A percentile compares a stretch with the other conserved stretches of the same genome.
phyloP scores from a whole-genome alignment of 768 basidiomycete species.

The Amanita exitialis region DNA sequence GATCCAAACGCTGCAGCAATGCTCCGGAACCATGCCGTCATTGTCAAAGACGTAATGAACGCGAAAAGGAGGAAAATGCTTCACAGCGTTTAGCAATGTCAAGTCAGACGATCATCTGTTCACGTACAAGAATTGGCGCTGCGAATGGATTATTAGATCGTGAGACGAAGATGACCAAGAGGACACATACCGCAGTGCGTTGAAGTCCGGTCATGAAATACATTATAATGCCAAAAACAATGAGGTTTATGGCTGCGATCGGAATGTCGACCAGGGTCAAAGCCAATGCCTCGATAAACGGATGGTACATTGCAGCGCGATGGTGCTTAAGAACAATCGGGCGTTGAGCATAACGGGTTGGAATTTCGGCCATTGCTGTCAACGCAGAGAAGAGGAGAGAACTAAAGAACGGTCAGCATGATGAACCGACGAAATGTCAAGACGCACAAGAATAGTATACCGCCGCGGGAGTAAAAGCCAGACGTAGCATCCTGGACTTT shows the following conservation, averaged over 20 bases:
- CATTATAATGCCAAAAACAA: slow-evolving; percentile 37
- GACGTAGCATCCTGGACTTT: slow-evolving; percentile 39
- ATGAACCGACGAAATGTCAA: neutral
- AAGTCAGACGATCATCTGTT: slow-evolving; percentile 2
- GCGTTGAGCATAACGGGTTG: slow-evolving; percentile 48
- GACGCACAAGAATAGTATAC: slow-evolving; percentile 61
- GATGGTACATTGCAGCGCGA: slow-evolving; percentile 49
- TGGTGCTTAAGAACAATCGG: slow-evolving; percentile 49
- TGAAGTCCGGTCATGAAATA: slow-evolving; percentile 59
- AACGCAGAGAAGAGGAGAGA: slow-evolving; percentile 50
- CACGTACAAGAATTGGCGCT: slow-evolving; percentile 55
- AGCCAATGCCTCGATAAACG: slow-evolving; percentile 31
- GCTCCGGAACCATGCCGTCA: slow-evolving; percentile 70
- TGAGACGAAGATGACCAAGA: too few relatives aligned
- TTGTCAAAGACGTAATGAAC: slow-evolving; percentile 45
- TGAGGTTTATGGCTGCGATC: slow-evolving; percentile 35
- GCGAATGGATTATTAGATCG: neutral
- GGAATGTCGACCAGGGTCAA: slow-evolving; percentile 54
- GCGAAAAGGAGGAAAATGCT: slow-evolving; percentile 53
- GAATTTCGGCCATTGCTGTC: slow-evolving; percentile 56
- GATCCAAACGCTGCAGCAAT: slow-evolving; percentile 50
- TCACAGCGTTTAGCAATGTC: slow-evolving; percentile 3
- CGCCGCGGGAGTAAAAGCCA: slow-evolving; percentile 63
- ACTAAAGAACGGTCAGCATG: slow-evolving; percentile 17
- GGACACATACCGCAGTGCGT: slow-evolving; percentile 22